These are phyloP conservation scores for Sphagnum fallax DNA, from an alignment of 228 moss, liverwort and hornwort species.

Conservation along the genomic window DNA sequence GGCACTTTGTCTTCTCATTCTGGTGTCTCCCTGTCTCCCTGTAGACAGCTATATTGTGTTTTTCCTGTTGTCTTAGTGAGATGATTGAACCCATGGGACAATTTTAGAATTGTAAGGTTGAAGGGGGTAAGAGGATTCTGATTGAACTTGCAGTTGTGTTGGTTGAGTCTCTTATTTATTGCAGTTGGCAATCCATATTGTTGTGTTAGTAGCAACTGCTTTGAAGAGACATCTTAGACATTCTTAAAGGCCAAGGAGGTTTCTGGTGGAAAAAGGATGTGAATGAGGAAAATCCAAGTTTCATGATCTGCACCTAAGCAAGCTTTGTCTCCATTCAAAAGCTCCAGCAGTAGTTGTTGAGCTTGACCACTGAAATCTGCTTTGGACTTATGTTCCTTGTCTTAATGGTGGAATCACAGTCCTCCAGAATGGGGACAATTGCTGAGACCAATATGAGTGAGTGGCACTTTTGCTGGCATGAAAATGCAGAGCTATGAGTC, in stretches of 20 bases:
- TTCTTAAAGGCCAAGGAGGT: too few species aligned
- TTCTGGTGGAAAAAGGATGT: too few species aligned
- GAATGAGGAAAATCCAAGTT: too few species aligned
- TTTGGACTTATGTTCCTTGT: not conserved
- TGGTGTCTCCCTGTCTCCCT: slow-evolving; percentile 7
- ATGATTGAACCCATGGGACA: too few species aligned
- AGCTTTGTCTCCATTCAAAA: too few species aligned
- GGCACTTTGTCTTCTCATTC: slow-evolving; percentile 30
- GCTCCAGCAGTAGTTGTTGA: not conserved
- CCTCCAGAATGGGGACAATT: not conserved
- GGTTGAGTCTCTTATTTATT: not conserved
- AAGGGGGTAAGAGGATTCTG: not conserved
- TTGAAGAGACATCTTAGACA: too few species aligned
- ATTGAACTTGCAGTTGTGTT: not conserved
- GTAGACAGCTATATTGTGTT: not conserved
- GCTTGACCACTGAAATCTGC: not conserved
- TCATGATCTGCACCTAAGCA: too few species aligned
- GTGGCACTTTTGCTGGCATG: too few species aligned
- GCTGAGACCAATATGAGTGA: not conserved
- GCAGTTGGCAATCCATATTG: not conserved
- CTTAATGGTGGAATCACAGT: not conserved
- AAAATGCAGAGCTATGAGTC: not conserved
- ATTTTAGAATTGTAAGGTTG: too few species aligned
- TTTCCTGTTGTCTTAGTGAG: not conserved
- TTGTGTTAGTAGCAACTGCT: too few species aligned